Evolutionary conservation across 805 yeast species (phyloP).

Genomic region (Candida chauliodis): DNA sequence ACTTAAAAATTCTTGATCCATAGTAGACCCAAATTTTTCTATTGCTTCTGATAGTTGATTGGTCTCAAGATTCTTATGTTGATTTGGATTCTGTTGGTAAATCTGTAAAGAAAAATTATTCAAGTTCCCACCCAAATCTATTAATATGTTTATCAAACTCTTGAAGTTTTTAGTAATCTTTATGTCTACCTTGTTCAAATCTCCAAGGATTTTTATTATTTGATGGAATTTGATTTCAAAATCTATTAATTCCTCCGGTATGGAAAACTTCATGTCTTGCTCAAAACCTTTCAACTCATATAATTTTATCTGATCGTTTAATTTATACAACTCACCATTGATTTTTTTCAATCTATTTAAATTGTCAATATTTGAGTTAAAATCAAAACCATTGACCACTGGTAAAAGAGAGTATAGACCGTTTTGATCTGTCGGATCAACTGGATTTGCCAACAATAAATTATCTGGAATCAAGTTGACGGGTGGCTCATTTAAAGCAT

Average conservation of each 20-base stretch:
- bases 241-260: constrained; percentile 29
- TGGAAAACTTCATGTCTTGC: constrained; percentile 13
- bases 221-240: constrained; percentile 34
- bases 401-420: constrained; percentile 52
- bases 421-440: constrained; percentile 49
- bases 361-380: constrained; percentile 27
- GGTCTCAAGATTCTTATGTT: constrained; percentile 3
- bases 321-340: constrained; percentile 31
- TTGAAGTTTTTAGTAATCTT: constrained; percentile 39
- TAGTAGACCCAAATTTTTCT: constrained; percentile 51
- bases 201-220: constrained; percentile 28
- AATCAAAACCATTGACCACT: constrained; percentile 35
- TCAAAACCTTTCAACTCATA: constrained; percentile 18
- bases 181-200: constrained; percentile 36
- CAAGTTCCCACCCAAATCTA: constrained; percentile 55
- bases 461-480: constrained; percentile 45
- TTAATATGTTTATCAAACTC: constrained; percentile 33
- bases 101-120: constrained; percentile 52
- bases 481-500: constrained; percentile 47
- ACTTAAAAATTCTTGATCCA: constrained; percentile 49
- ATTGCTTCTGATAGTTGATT: constrained; percentile 30
- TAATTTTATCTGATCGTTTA: constrained; percentile 30
- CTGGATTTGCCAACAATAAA: constrained; percentile 46
- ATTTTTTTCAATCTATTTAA: constrained; percentile 28
- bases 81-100: constrained; percentile 16